Evolutionary conservation across 495 filamentous ascomycete genomes (phyloP).

Genomic region (Penicillium roqueforti): DNA sequence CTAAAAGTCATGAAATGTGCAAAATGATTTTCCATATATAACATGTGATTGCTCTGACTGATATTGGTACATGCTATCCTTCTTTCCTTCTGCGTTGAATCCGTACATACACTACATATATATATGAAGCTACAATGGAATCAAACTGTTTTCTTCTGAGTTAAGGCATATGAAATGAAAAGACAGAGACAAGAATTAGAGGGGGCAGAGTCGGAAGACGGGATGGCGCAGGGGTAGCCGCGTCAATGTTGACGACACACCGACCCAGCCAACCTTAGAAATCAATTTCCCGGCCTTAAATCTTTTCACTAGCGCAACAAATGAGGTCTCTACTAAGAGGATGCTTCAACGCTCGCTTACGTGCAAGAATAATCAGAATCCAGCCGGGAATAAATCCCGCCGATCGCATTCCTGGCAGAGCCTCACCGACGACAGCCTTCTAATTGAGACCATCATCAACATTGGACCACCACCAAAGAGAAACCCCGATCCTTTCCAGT

Average conservation of each 20-base stretch:
- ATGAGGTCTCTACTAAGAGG: background rate
- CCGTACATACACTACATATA: too few relatives aligned
- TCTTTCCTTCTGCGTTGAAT: too few relatives aligned
- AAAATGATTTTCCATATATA: too few relatives aligned
- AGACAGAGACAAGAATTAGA: too few relatives aligned
- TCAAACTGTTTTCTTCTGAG: too few relatives aligned
- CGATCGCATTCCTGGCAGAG: background rate
- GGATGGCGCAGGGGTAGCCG: background rate
- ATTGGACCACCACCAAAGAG: background rate
- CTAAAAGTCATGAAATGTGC: too few relatives aligned
- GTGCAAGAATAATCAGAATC: background rate
- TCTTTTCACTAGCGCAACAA: background rate
- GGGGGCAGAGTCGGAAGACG: background rate
- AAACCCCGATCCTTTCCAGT: background rate
- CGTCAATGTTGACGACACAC: background rate
- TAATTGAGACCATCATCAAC: background rate
- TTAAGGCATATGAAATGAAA: too few relatives aligned
- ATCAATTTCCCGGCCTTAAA: background rate
- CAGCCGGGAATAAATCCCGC: background rate
- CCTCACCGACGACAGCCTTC: background rate
- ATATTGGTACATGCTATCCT: too few relatives aligned
- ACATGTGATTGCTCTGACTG: too few relatives aligned
- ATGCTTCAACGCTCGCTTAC: background rate
- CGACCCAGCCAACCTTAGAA: background rate
- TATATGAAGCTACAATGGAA: too few relatives aligned